Conservation (phyloP, 805 yeast species). For the Osmozyma mogii region DNA sequence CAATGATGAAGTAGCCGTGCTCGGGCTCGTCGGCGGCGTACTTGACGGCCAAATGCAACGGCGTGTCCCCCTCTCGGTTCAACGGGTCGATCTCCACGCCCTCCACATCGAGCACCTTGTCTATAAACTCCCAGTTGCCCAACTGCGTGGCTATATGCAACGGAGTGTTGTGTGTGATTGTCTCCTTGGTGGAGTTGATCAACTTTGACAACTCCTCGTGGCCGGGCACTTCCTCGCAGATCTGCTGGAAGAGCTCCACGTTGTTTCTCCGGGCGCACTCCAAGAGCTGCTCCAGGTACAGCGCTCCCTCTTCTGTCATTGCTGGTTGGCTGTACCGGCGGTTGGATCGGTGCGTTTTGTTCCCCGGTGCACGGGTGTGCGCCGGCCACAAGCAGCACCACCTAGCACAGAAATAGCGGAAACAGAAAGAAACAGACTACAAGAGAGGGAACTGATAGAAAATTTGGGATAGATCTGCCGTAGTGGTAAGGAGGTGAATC, state of each 20-base stretch:
- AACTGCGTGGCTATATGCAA: slow-evolving; percentile 74
- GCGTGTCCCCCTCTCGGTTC: slow-evolving; percentile 77
- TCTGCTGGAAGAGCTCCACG: slow-evolving; percentile 56
- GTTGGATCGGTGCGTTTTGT: too few species aligned
- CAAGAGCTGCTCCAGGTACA: slow-evolving; percentile 63
- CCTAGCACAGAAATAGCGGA: too few species aligned
- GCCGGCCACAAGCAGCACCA: too few species aligned
- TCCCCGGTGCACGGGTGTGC: too few species aligned
- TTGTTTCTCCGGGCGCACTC: slow-evolving; percentile 89
- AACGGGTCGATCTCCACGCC: slow-evolving; percentile 86
- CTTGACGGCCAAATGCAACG: slow-evolving; percentile 77
- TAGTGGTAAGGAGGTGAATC: too few species aligned
- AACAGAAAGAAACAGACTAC: too few species aligned
- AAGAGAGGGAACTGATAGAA: too few species aligned
- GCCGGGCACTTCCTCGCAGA: slow-evolving; percentile 38
- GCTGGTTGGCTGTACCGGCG: too few species aligned
- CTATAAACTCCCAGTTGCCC: slow-evolving; percentile 85
- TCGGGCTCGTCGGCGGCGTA: slow-evolving; percentile 77
- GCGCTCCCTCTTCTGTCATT: slow-evolving; percentile 49
- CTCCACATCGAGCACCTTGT: slow-evolving; percentile 72
- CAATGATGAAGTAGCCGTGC: slow-evolving; percentile 70
- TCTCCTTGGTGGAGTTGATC: slow-evolving; percentile 56
- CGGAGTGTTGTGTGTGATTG: slow-evolving; percentile 74
- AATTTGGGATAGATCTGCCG: too few species aligned
- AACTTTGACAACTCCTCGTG: slow-evolving; percentile 34